Percentiles rank a stretch among this genome's conserved stretches.
Evolutionary conservation across 2,329 filamentous ascomycete genomes (phyloP).

Genomic region (Sclerotinia trifoliorum): DNA sequence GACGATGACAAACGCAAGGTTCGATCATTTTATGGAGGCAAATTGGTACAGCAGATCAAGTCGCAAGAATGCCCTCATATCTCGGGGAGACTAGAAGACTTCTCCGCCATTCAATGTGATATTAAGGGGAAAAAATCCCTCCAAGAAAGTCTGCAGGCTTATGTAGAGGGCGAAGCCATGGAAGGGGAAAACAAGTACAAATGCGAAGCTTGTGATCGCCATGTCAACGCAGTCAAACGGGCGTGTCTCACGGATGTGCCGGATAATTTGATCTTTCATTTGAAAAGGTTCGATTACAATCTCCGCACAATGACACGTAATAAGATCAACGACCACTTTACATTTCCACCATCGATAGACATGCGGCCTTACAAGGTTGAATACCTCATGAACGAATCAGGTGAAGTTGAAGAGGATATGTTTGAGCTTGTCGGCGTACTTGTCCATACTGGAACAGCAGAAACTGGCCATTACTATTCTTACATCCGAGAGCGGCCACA

Average conservation of each 20-base stretch:
- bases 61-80: slow-evolving; percentile 93
- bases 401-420: slow-evolving; percentile 62
- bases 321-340: slow-evolving; percentile 95
- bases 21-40: slow-evolving; percentile 83
- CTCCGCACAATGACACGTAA: slow-evolving; percentile 72
- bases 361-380: slow-evolving; percentile 90
- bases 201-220: slow-evolving; percentile 82
- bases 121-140: slow-evolving; percentile 88
- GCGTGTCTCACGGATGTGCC: slow-evolving; percentile 91
- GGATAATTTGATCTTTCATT: slow-evolving; percentile 90
- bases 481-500: slow-evolving; percentile 80
- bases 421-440: slow-evolving; percentile 96
- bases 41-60: slow-evolving; percentile 90
- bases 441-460: slow-evolving; percentile 87
- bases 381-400: slow-evolving; percentile 64
- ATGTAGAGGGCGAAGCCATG: slow-evolving; percentile 94
- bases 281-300: slow-evolving; percentile 86
- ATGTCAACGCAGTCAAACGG: slow-evolving; percentile 91
- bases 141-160: slow-evolving; percentile 87
- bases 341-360: slow-evolving; percentile 80
- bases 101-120: slow-evolving; percentile 92
- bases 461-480: slow-evolving; percentile 96
- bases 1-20: slow-evolving; percentile 69
- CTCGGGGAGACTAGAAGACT: slow-evolving; percentile 84
- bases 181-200: slow-evolving; percentile 99